Conservation (phyloP, 1,284 basidiomycete genomes). For the Acaromyces ingoldii region DNA sequence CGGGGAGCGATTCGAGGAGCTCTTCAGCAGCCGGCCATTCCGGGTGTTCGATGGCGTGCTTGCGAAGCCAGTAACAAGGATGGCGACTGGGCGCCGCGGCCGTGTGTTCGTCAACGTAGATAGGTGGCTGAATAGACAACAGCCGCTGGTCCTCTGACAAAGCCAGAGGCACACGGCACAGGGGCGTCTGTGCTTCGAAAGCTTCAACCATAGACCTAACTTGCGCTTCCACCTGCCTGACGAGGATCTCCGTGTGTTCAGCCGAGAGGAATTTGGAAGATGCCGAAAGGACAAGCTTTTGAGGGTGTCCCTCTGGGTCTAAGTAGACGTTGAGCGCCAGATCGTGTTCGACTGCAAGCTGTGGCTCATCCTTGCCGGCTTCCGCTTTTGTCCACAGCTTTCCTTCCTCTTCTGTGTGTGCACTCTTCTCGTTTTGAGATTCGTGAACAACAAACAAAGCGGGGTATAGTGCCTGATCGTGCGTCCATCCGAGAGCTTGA, state of each 20-base stretch:
- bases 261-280: not conserved
- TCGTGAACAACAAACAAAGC: slow-evolving; percentile 5
- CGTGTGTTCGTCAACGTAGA: not conserved
- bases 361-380: too few species aligned
- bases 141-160: too few species aligned
- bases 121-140: too few species aligned
- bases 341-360: not conserved
- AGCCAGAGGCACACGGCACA: too few species aligned
- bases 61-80: slow-evolving; percentile 2
- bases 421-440: not conserved
- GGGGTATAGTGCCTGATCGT: slow-evolving; percentile 6
- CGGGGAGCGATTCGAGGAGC: not conserved
- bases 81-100: not conserved
- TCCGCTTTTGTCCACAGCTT: not conserved
- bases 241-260: not conserved
- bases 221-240: not conserved
- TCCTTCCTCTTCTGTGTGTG: not conserved
- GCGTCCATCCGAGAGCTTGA: not conserved
- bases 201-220: too few species aligned
- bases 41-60: not conserved
- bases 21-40: not conserved
- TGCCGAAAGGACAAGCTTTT: not conserved
- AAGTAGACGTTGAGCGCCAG: not conserved
- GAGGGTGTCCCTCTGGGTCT: not conserved
- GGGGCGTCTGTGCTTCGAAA: too few species aligned